A percentile compares a stretch with the other conserved stretches of the same genome.
Conservation (phyloP, 2,329 filamentous ascomycete species). For the Acarospora socialis region DNA sequence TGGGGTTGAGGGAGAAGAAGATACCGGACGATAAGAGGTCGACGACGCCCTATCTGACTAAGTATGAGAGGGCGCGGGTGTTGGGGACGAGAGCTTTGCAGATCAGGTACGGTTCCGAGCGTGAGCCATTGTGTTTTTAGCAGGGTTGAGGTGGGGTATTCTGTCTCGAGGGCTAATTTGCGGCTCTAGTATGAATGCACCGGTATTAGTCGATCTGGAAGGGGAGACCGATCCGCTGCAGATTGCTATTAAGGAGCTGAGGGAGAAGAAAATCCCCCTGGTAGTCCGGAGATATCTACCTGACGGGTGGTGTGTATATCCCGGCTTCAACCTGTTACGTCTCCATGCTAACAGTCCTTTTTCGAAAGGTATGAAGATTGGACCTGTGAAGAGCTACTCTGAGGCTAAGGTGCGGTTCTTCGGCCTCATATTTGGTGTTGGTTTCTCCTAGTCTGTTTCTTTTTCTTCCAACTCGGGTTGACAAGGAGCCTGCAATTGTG, state of each 20-base stretch:
- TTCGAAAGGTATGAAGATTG: slow-evolving; percentile 83
- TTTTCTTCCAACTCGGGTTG: no score
- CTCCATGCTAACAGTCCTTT: slow-evolving; percentile 7
- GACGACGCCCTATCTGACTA: slow-evolving; percentile 98
- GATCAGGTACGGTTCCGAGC: slow-evolving; percentile 64
- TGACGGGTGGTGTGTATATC: slow-evolving; percentile 68
- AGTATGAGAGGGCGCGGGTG: slow-evolving; percentile 91
- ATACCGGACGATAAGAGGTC: slow-evolving; percentile 76
- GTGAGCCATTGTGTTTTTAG: slow-evolving; percentile 5
- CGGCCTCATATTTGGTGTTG: background rate
- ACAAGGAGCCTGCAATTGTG: no score
- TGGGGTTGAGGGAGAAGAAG: slow-evolving; percentile 59
- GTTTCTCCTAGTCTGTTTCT: no score
- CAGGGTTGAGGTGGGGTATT: background rate
- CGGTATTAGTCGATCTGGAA: slow-evolving; percentile 88
- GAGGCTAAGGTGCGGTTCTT: slow-evolving; percentile 20
- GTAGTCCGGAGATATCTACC: slow-evolving; percentile 92
- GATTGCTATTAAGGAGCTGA: slow-evolving; percentile 93
- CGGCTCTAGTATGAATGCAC: slow-evolving; percentile 73
- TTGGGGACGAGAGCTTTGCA: slow-evolving; percentile 86
- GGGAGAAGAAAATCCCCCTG: slow-evolving; percentile 96
- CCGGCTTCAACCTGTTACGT: background rate
- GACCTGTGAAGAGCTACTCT: slow-evolving; percentile 89
- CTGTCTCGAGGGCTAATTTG: background rate
- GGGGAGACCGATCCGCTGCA: slow-evolving; percentile 95